Conservation (phyloP, 2,329 filamentous ascomycete genomes). For the Nemania diffusa region DNA sequence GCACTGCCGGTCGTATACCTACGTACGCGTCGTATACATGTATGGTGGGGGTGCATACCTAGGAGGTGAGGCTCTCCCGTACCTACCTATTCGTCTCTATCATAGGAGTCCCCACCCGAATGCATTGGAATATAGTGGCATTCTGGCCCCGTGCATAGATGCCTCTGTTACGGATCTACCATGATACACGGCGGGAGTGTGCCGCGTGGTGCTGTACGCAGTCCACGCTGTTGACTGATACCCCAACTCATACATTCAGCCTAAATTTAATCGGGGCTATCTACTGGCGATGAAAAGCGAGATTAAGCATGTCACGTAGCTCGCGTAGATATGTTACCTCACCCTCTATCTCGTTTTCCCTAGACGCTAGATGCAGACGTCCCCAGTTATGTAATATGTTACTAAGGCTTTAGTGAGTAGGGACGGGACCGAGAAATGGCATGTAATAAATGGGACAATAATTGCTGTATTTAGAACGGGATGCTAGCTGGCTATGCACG, state of each 20-base stretch:
- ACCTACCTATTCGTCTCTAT: background rate
- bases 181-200: background rate
- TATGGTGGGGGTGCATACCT: background rate
- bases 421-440: background rate
- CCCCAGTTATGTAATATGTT: background rate
- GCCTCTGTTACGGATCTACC: background rate
- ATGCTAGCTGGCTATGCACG: background rate
- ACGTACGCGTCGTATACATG: background rate
- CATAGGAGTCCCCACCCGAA: background rate
- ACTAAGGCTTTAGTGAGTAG: background rate
- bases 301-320: constrained; percentile 1
- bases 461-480: background rate
- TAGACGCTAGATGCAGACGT: background rate
- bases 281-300: background rate
- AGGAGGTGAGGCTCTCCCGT: background rate
- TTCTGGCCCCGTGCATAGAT: background rate
- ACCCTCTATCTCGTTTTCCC: background rate
- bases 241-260: constrained; percentile 17
- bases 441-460: background rate
- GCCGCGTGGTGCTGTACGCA: background rate
- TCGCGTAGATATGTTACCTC: constrained; percentile 1
- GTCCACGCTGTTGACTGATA: background rate
- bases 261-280: constrained; percentile 1
- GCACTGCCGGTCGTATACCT: no score
- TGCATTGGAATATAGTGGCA: background rate